These are phyloP conservation scores for Coemansia sp. DNA, from an alignment of 192 early-diverging fungal genomes.

Conservation along the genomic window DNA sequence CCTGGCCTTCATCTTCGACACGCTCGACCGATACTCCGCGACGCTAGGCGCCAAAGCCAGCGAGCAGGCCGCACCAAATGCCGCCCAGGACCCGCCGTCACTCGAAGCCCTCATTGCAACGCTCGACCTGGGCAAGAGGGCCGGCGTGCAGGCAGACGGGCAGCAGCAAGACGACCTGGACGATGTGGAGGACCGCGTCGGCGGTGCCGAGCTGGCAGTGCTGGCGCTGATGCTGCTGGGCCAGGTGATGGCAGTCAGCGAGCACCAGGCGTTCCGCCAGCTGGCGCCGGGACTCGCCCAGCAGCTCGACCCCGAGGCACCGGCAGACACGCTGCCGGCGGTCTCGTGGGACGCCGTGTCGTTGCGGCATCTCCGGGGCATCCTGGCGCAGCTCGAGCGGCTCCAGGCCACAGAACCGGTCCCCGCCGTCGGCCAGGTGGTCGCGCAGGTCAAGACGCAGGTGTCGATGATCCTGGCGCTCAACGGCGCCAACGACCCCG, in stretches of 20 bases:
- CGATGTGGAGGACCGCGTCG: slow-evolving; percentile 39
- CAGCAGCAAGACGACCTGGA: slow-evolving; percentile 29
- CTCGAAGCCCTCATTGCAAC: no score
- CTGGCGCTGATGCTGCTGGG: slow-evolving; percentile 63
- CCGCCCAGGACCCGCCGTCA: no score
- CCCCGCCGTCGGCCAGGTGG: slow-evolving; percentile 10
- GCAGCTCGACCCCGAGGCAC: not conserved
- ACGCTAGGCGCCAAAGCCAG: not conserved
- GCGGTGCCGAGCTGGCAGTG: slow-evolving; percentile 57
- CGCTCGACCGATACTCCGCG: slow-evolving; percentile 52
- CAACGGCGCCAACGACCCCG: slow-evolving; percentile 11
- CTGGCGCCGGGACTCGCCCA: slow-evolving; percentile 5
- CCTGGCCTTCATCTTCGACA: slow-evolving; percentile 64
- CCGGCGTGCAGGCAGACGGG: no score
- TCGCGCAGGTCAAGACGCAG: slow-evolving; percentile 18
- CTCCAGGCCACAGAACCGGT: not conserved
- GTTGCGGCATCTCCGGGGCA: slow-evolving; percentile 27
- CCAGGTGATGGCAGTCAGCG: slow-evolving; percentile 61
- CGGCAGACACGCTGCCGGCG: slow-evolving; percentile 6
- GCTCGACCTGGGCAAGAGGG: no score
- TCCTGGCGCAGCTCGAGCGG: slow-evolving; percentile 17
- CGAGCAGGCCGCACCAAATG: no score
- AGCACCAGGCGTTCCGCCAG: slow-evolving; percentile 14
- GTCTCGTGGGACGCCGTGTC: slow-evolving; percentile 14
- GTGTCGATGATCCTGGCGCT: slow-evolving; percentile 40